Percentiles rank a stretch among this genome's conserved stretches.
These are phyloP conservation scores for Huntiella moniliformis DNA, from an alignment of 2,329 filamentous ascomycete genomes.

Conservation along the genomic window DNA sequence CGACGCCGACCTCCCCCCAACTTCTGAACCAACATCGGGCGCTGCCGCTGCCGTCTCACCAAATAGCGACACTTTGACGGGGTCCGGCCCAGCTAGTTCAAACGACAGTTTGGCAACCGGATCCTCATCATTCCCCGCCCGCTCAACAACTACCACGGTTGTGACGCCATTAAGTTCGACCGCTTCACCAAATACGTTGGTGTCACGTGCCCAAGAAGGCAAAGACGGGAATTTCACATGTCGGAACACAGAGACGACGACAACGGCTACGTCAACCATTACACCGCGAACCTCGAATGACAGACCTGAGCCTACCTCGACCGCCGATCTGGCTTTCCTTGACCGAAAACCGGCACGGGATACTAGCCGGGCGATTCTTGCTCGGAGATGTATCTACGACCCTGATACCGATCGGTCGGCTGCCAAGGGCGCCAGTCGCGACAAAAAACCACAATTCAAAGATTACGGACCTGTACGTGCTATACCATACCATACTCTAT, in stretches of 20 bases:
- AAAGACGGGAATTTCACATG: slow-evolving; percentile 1
- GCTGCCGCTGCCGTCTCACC: slow-evolving; percentile 25
- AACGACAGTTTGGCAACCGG: slow-evolving; percentile 37
- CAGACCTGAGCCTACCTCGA: slow-evolving; percentile 12
- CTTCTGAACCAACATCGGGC: not conserved
- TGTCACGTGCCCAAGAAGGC: not conserved
- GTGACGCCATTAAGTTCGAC: slow-evolving; percentile 25
- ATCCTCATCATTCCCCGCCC: not conserved
- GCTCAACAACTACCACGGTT: slow-evolving; percentile 21
- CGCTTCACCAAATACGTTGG: not conserved
- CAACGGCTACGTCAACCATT: not conserved
- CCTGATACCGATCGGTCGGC: slow-evolving; percentile 33
- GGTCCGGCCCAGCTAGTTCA: slow-evolving; percentile 54
- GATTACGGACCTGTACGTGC: slow-evolving; percentile 50
- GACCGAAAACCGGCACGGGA: slow-evolving; percentile 38
- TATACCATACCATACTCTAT: slow-evolving; percentile 16
- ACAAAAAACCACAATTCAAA: slow-evolving; percentile 40
- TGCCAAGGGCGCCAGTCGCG: slow-evolving; percentile 33
- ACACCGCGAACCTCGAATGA: slow-evolving; percentile 19
- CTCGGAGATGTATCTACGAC: slow-evolving; percentile 42
- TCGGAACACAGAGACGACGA: slow-evolving; percentile 1
- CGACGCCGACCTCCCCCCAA: not conserved
- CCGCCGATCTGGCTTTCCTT: slow-evolving; percentile 13
- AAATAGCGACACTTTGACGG: slow-evolving; percentile 49
- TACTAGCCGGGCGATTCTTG: slow-evolving; percentile 32